Evolutionary conservation across 257 asterid genomes (phyloP).

Genomic region (Mentha longifolia): DNA sequence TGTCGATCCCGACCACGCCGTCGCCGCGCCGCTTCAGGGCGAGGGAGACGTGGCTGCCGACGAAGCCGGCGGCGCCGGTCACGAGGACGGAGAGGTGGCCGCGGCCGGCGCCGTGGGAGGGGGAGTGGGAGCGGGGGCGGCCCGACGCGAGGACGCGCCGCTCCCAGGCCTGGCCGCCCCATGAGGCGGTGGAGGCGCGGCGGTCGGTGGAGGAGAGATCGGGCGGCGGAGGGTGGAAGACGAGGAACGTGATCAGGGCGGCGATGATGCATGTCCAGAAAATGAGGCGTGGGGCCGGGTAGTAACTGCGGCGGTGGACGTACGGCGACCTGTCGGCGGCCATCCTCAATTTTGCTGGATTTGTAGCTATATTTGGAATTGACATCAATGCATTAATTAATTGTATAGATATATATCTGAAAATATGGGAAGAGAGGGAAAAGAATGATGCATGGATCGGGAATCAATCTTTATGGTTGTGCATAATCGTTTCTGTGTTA

Average conservation of each 20-base stretch:
- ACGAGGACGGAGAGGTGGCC: conserved; percentile 68
- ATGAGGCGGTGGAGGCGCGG: conserved; percentile 42
- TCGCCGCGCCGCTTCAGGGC: conserved; percentile 85
- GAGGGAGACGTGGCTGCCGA: conserved; percentile 78
- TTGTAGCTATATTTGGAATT: conserved; percentile 8
- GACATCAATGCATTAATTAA: too few relatives aligned
- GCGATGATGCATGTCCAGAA: conserved; percentile 44
- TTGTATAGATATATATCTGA: too few relatives aligned
- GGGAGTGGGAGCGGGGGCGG: conserved; percentile 57
- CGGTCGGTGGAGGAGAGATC: conserved; percentile 18
- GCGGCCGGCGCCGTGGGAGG: too few relatives aligned
- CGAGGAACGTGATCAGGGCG: conserved; percentile 38
- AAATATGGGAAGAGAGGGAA: too few relatives aligned
- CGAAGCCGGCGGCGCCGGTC: conserved; percentile 94
- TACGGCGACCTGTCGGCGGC: conserved; percentile 33
- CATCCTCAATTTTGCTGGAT: conserved; percentile 34
- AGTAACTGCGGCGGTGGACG: conserved; percentile 36
- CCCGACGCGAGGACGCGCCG: conserved; percentile 66
- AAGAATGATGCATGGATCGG: conserved; percentile 5
- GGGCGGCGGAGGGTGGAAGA: conserved; percentile 44
- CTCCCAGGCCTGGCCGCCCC: conserved; percentile 74
- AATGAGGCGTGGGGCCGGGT: conserved; percentile 37
- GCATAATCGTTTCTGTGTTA: not conserved
- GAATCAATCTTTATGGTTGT: not conserved
- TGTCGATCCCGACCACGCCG: conserved; percentile 84